Evolutionary conservation across 2,329 filamentous ascomycete genomes (phyloP).

Genomic region (Colletotrichum chrysophilum): DNA sequence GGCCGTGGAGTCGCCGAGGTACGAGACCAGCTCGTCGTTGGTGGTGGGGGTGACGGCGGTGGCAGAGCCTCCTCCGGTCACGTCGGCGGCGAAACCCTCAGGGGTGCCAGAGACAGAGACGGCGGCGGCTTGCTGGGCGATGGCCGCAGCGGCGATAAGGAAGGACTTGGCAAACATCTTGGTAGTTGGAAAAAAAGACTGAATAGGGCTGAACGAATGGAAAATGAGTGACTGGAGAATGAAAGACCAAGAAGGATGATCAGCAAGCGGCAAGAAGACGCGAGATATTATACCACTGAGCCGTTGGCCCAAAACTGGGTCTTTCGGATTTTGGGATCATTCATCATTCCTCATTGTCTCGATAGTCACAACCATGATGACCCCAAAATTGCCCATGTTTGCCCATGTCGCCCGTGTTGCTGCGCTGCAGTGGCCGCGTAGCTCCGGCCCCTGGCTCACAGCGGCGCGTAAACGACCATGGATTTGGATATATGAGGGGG

Average conservation of each 20-base stretch:
- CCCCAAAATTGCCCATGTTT: background rate
- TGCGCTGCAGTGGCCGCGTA: background rate
- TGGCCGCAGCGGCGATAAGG: conserved; percentile 13
- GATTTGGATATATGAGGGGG: conserved; percentile 5
- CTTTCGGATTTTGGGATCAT: background rate
- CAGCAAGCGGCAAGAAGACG: background rate
- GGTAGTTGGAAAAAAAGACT: background rate
- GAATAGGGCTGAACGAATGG: background rate
- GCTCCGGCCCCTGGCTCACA: background rate
- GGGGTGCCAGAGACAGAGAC: conserved; percentile 39
- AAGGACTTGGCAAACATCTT: conserved; percentile 18
- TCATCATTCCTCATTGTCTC: background rate
- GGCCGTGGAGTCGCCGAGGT: conserved; percentile 57
- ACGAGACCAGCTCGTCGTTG: conserved; percentile 62
- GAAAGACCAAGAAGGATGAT: background rate
- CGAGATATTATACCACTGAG: background rate
- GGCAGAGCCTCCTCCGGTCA: conserved; percentile 65
- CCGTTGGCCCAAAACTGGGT: background rate
- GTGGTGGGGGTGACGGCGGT: conserved; percentile 57
- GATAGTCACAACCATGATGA: background rate
- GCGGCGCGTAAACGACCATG: conserved; percentile 8
- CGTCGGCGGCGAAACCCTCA: conserved; percentile 51
- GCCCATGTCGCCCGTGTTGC: background rate
- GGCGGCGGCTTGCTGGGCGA: conserved; percentile 17
- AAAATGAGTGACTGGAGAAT: conserved; percentile 6